phyloP scores from a whole-genome alignment of 2,329 filamentous ascomycete species.

The Chrysosporium queenslandicum region DNA sequence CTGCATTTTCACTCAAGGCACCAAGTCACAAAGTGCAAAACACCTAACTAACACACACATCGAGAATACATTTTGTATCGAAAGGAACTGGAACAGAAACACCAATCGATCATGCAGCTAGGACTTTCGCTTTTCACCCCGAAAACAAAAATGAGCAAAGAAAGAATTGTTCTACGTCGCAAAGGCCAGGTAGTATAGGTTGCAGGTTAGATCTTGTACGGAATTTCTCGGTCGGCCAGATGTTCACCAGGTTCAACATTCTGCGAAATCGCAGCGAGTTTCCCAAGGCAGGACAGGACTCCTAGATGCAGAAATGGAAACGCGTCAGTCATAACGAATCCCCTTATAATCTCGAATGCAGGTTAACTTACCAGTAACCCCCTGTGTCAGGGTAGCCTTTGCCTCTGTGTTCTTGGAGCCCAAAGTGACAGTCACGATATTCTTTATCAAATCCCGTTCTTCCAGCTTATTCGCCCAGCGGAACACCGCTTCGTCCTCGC shows the following conservation, averaged over 20 bases:
- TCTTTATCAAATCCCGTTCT: constrained; percentile 48
- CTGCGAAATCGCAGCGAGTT: constrained; percentile 17
- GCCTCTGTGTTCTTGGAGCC: constrained; percentile 84
- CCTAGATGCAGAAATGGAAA: constrained; percentile 15
- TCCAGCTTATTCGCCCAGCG: constrained; percentile 78
- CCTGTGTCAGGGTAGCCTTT: constrained; percentile 73
- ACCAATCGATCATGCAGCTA: too few relatives aligned
- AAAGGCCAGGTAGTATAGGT: too few relatives aligned
- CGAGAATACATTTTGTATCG: too few relatives aligned
- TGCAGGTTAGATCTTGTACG: not conserved
- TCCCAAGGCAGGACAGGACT: constrained; percentile 21
- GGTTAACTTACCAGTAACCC: constrained; percentile 64
- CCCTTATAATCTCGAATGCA: not conserved
- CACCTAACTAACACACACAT: too few relatives aligned
- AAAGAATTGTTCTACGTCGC: too few relatives aligned
- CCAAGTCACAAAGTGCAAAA: too few relatives aligned
- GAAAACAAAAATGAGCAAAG: too few relatives aligned
- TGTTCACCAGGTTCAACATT: not conserved
- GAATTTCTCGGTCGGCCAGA: not conserved
- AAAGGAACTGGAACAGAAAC: too few relatives aligned
- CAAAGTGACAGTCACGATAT: constrained; percentile 76
- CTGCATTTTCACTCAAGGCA: too few relatives aligned
- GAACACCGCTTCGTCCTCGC: constrained; percentile 90
- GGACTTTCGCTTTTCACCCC: too few relatives aligned
- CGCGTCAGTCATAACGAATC: not conserved